A percentile compares a stretch with the other conserved stretches of the same genome.
Evolutionary conservation across 2,329 filamentous ascomycete species (phyloP).

Genomic region (Curvularia eragrostidis): DNA sequence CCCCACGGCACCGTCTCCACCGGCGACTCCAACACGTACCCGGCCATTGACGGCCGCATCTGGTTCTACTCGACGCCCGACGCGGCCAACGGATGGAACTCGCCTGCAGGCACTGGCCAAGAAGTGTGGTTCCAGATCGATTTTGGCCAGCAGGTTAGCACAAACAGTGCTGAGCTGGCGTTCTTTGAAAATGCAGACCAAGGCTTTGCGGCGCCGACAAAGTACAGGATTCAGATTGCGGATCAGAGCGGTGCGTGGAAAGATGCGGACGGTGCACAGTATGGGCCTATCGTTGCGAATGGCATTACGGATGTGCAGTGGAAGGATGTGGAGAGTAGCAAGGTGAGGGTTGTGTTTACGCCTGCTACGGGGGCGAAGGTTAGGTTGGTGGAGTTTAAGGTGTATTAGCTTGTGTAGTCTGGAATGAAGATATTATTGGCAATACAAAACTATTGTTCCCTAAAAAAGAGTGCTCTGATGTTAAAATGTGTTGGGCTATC

Average conservation of each 20-base stretch:
- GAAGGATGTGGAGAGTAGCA: conserved; percentile 30
- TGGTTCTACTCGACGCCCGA: conserved; percentile 50
- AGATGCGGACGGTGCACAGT: conserved; percentile 33
- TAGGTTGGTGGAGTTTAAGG: conserved; percentile 51
- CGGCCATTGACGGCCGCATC: conserved; percentile 51
- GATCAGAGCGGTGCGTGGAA: conserved; percentile 32
- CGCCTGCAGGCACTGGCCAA: conserved; percentile 36
- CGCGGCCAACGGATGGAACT: conserved; percentile 50
- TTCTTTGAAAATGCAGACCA: conserved; percentile 44
- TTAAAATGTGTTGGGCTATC: no score
- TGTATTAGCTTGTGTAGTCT: conserved; percentile 32
- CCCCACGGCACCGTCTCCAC: conserved; percentile 45
- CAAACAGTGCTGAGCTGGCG: conserved; percentile 47
- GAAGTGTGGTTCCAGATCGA: conserved; percentile 50
- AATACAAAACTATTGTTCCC: no score
- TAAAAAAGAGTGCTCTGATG: no score
- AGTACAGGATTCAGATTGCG: conserved; percentile 41
- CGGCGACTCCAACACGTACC: conserved; percentile 39
- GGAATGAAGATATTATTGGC: no score
- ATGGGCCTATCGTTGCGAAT: conserved; percentile 42
- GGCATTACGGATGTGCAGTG: conserved; percentile 48
- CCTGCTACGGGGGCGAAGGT: conserved; percentile 43
- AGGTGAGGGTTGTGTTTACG: conserved; percentile 44
- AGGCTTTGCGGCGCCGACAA: conserved; percentile 38
- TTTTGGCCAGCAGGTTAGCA: conserved; percentile 40